Conservation (phyloP, 441 rosid genomes). For the Melastoma candidum region DNA sequence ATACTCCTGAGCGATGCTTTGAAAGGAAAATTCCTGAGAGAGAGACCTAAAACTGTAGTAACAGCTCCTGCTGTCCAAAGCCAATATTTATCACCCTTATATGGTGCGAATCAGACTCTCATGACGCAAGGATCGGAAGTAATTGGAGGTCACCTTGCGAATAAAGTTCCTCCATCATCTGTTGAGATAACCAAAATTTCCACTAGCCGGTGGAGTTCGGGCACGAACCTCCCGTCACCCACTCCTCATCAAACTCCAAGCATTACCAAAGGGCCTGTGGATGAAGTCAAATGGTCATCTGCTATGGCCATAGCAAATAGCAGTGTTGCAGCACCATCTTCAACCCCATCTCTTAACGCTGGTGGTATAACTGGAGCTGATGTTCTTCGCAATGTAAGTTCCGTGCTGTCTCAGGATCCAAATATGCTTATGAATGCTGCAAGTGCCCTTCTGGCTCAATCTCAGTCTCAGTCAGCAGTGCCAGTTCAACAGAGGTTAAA, state of each 20-base stretch:
- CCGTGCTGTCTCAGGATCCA: slow-evolving; percentile 18
- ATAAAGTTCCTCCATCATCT: slow-evolving; percentile 22
- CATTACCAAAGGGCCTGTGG: slow-evolving; percentile 29
- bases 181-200: slow-evolving; percentile 46
- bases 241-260: slow-evolving; percentile 55
- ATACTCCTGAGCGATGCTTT: slow-evolving; percentile 66
- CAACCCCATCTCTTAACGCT: slow-evolving; percentile 19
- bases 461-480: slow-evolving; percentile 22
- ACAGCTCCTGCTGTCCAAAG: slow-evolving; percentile 30
- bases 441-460: slow-evolving; percentile 18
- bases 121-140: slow-evolving; percentile 24
- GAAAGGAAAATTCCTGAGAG: slow-evolving; percentile 46
- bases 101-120: slow-evolving; percentile 18
- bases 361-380: slow-evolving; percentile 15
- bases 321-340: slow-evolving; percentile 19
- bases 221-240: slow-evolving; percentile 78
- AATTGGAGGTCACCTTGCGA: slow-evolving; percentile 8
- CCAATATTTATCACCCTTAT: slow-evolving; percentile 8
- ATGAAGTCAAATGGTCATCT: slow-evolving; percentile 63
- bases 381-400: slow-evolving; percentile 11
- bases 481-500: slow-evolving; percentile 24
- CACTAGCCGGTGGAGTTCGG: slow-evolving; percentile 45
- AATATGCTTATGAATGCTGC: slow-evolving; percentile 26
- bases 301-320: slow-evolving; percentile 11
- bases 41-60: slow-evolving; percentile 21